Percentiles rank a stretch among this genome's conserved stretches.
phyloP scores from a whole-genome alignment of 2,329 filamentous ascomycete genomes.

The Verruconis gallopava region DNA sequence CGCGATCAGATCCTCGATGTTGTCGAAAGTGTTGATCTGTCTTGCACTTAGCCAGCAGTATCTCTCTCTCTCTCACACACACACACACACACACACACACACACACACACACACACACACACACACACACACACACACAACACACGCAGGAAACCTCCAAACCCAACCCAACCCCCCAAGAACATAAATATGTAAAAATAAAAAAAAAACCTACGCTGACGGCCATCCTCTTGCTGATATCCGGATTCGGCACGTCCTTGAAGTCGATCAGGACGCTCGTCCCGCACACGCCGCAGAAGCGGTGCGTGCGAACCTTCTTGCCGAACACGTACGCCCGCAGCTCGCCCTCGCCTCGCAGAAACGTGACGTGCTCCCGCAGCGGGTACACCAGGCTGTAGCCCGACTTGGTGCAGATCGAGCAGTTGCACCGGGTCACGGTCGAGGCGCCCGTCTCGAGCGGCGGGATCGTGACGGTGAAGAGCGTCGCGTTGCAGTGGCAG shows the following conservation, averaged over 20 bases:
- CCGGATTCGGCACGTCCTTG: not conserved
- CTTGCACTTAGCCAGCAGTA: too few relatives aligned
- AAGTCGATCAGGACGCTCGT: slow-evolving; percentile 17
- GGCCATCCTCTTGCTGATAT: not conserved
- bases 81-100: too few relatives aligned
- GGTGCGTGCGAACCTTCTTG: slow-evolving; percentile 14
- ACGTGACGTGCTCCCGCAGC: slow-evolving; percentile 13
- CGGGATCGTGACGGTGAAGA: slow-evolving; percentile 13
- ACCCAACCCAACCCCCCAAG: too few relatives aligned
- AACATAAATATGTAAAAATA: too few relatives aligned
- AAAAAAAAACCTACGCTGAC: not conserved
- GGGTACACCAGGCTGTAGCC: slow-evolving; percentile 15
- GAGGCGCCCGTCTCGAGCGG: slow-evolving; percentile 12
- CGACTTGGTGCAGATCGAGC: slow-evolving; percentile 16
- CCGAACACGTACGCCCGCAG: slow-evolving; percentile 13
- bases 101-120: too few relatives aligned
- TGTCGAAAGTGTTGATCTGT: not conserved
- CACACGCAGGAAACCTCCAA: too few relatives aligned
- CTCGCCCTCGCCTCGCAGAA: slow-evolving; percentile 11
- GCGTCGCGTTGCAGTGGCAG: slow-evolving; percentile 16
- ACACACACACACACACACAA: too few relatives aligned
- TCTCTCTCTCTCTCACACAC: too few relatives aligned
- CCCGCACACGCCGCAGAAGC: slow-evolving; percentile 17
- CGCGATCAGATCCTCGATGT: not conserved
- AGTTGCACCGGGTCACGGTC: slow-evolving; percentile 15